Base-by-base conservation (phyloP, 768 basidiomycete genomes). In the Trametes punicea region DNA sequence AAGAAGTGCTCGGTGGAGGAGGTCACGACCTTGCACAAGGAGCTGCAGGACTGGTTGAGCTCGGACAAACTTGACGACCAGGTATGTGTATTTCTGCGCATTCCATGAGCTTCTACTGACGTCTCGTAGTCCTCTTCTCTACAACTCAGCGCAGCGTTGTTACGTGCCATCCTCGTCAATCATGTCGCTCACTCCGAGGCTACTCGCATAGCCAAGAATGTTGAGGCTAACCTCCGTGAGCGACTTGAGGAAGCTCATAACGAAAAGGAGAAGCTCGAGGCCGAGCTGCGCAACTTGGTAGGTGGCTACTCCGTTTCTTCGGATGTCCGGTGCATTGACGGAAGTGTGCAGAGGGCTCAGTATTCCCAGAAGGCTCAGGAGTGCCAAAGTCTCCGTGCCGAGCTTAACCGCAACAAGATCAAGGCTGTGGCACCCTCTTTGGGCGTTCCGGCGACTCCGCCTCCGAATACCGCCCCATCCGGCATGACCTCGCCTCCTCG, bases 1-100 rank as follows among this genome's bases (percentile, higher is more conserved):
- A 88, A 88, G 81, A 90, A 88, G 79, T 90, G 87, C 73, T 89
- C 88, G 34, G 89, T 92, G 57, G 90, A 91, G 70, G 90, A 92
- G 74, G 87, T 92, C 48, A 81, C 83, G 48, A 74, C 78, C 57
- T 80, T 92, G 61, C 87, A 89, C 73, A 81, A 83, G 66, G 90
- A 92, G 73, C 78, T 92, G 59, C 81, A 88, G 68, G 81, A 83
- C 58, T 92, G 88, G 88, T 71, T 92, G 54, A 75, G 74, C 41
- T 84, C 85, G 64, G 74, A 71, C 62, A 83, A 82, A 69, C 64
- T 70, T 65, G 80, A 83, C 63, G 83, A 85, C 57, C 82, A 85
- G 74, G 89, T 88, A 65, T 65, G 81, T 77, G 3, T 20, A 11
- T 46, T 21, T 18, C 13, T 21, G 11, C 18, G 27, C 26, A 10